phyloP scores from a whole-genome alignment of 208 protist species.

The Trypanosoma scelopori region DNA sequence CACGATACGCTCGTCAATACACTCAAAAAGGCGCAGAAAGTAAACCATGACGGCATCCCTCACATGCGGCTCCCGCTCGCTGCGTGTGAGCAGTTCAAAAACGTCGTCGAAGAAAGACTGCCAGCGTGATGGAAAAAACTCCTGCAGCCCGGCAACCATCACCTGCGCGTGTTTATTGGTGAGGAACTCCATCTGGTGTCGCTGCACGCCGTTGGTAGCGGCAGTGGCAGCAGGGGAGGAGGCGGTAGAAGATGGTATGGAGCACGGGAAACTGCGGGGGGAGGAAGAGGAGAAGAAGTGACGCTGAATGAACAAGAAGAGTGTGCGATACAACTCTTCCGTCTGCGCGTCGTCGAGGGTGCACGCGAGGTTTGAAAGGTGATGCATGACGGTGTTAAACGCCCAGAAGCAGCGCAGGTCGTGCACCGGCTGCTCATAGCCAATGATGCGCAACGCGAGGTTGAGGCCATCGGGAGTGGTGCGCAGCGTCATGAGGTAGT shows the following conservation, averaged over 20 bases:
- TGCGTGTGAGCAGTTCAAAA: conserved; percentile 48
- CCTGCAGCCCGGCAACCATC: conserved; percentile 67
- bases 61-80: conserved; percentile 25
- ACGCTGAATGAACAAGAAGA: conserved; percentile 72
- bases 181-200: conserved; percentile 50
- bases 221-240: not conserved
- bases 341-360: conserved; percentile 41
- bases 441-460: conserved; percentile 69
- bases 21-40: conserved; percentile 81
- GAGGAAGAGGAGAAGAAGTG: conserved; percentile 45
- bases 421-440: conserved; percentile 46
- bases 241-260: no score
- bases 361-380: conserved; percentile 43
- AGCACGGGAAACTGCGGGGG: not conserved
- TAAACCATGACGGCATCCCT: conserved; percentile 53
- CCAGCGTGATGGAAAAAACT: conserved; percentile 73
- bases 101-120: conserved; percentile 58
- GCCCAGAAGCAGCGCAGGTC: conserved; percentile 79
- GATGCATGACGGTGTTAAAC: conserved; percentile 78
- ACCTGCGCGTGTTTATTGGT: conserved; percentile 86
- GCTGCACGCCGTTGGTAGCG: not conserved
- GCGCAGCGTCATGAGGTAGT: conserved; percentile 71
- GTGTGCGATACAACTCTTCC: conserved; percentile 55
- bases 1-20: conserved; percentile 81
- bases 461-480: conserved; percentile 59